Conservation (phyloP, 768 basidiomycete species). For the Phlegmacium glaucopus region DNA sequence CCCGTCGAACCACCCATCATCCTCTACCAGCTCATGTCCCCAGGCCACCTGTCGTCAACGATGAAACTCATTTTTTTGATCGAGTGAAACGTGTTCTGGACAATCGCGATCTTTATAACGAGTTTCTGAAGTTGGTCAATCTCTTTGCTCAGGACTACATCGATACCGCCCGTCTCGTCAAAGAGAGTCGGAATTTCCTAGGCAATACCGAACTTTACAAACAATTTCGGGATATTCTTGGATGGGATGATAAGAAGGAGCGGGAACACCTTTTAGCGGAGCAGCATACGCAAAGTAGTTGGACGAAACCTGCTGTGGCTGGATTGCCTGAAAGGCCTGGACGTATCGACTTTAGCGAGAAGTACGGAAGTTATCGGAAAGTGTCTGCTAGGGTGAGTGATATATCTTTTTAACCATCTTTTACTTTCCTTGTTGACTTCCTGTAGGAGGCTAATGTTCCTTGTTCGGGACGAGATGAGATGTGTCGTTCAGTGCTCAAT, state of each 20-base stretch:
- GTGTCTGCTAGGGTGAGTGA: conserved; percentile 72
- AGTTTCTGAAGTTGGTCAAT: conserved; percentile 94
- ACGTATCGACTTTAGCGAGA: conserved; percentile 63
- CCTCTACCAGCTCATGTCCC: conserved; percentile 24
- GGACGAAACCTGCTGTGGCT: conserved; percentile 48
- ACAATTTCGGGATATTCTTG: conserved; percentile 82
- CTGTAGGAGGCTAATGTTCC: conserved; percentile 78
- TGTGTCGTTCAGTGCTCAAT: conserved; percentile 95
- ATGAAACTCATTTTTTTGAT: conserved; percentile 85
- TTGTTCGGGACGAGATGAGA: conserved; percentile 94
- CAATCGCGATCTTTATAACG: conserved; percentile 79
- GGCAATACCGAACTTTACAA: conserved; percentile 76
- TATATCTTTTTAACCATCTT: conserved; percentile 1
- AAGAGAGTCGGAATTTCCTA: conserved; percentile 74
- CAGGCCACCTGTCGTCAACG: conserved; percentile 26
- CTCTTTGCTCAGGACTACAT: conserved; percentile 94
- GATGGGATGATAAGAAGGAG: conserved; percentile 78
- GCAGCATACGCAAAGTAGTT: conserved; percentile 43
- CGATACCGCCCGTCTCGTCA: conserved; percentile 78
- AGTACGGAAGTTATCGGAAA: conserved; percentile 87
- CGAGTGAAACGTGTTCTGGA: conserved; percentile 75
- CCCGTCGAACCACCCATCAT: conserved; percentile 28
- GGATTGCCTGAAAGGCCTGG: conserved; percentile 42
- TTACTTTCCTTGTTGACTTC: neutral
- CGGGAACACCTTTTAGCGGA: conserved; percentile 49